Conservation (phyloP, 352 stramenopile species). For the Paralagenidium karlingii region DNA sequence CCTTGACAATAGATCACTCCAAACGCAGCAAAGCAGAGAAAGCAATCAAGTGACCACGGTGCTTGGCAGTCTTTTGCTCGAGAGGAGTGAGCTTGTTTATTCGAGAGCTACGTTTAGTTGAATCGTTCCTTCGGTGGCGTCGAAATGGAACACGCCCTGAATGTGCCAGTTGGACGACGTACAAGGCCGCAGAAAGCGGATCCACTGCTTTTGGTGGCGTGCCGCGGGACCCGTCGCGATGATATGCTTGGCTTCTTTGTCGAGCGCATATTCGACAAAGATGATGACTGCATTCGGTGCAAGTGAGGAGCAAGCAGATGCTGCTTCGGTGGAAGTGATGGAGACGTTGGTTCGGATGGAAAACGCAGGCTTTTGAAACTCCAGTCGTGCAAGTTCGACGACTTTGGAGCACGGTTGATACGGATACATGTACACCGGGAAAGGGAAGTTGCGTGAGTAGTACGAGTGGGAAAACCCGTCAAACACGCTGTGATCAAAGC, state of each 20-base stretch:
- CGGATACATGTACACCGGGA: conserved; percentile 73
- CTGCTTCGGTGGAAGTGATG: conserved; percentile 1
- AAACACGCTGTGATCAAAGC: conserved; percentile 61
- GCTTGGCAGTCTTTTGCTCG: too few species aligned
- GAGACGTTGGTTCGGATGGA: conserved; percentile 11
- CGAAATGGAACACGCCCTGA: too few species aligned
- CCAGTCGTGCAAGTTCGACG: conserved; percentile 31
- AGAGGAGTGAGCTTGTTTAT: too few species aligned
- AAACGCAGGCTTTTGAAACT: conserved; percentile 27
- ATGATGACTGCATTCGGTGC: conserved; percentile 54
- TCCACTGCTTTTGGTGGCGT: conserved; percentile 58
- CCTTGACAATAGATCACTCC: conserved; percentile 14
- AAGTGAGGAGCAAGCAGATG: too few species aligned
- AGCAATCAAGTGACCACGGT: too few species aligned
- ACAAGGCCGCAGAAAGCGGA: conserved; percentile 52
- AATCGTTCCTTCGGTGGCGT: too few species aligned
- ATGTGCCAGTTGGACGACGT: too few species aligned
- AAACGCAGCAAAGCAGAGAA: too few species aligned
- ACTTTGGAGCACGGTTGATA: conserved; percentile 21
- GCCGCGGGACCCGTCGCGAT: conserved; percentile 40
- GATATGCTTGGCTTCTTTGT: conserved; percentile 21
- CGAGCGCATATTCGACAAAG: conserved; percentile 57
- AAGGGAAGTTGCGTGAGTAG: conserved; percentile 62
- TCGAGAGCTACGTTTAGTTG: too few species aligned
- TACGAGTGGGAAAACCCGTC: conserved; percentile 62